phyloP scores from a whole-genome alignment of 1,284 basidiomycete genomes.

The Malassezia equina region DNA sequence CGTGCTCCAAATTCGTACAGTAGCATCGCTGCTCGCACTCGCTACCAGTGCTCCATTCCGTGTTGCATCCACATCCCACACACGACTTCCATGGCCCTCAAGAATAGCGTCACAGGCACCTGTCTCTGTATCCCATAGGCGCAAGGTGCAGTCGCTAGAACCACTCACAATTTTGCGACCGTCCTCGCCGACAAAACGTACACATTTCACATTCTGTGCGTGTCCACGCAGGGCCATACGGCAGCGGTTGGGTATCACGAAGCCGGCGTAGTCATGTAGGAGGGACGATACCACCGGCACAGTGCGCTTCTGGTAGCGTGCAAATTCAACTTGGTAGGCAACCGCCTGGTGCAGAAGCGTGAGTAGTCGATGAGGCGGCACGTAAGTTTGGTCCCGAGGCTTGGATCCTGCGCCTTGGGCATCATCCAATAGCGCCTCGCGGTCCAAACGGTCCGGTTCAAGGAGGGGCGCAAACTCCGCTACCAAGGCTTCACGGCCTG shows the following conservation, averaged over 20 bases:
- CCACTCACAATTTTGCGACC: conserved; percentile 49
- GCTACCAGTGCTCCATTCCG: conserved; percentile 39
- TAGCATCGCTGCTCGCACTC: conserved; percentile 50
- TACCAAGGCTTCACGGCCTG: conserved; percentile 49
- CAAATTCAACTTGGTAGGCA: conserved; percentile 51
- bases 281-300: conserved; percentile 42
- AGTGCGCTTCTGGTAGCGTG: conserved; percentile 44
- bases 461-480: conserved; percentile 39
- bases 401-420: neutral
- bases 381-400: conserved; percentile 24
- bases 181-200: conserved; percentile 49
- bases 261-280: conserved; percentile 35
- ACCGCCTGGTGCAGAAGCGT: conserved; percentile 51
- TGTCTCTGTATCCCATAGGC: conserved; percentile 39
- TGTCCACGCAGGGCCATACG: conserved; percentile 47
- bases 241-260: conserved; percentile 34
- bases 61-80: conserved; percentile 50
- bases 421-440: conserved; percentile 15
- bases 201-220: conserved; percentile 51
- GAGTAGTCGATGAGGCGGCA: conserved; percentile 50
- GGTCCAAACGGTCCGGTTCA: conserved; percentile 37
- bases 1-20: conserved; percentile 50
- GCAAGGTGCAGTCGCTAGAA: conserved; percentile 46
- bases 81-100: conserved; percentile 49
- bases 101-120: conserved; percentile 33